Evolutionary conservation across 164 flowering plant genomes (phyloP).

Genomic region (Nymphaea colorata): DNA sequence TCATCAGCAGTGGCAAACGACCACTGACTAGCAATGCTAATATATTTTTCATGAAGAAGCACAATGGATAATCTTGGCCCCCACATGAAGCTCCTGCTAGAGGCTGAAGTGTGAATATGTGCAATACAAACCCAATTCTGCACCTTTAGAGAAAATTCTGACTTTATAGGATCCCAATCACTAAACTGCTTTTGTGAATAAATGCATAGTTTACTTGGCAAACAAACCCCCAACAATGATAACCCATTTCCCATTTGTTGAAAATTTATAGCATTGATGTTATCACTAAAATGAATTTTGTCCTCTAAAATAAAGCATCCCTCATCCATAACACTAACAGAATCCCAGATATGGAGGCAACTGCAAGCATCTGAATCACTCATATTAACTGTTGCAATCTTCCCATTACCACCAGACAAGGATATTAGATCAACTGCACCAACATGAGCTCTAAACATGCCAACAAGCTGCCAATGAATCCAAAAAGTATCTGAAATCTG

Average conservation of each 20-base stretch:
- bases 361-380: conserved; percentile 15
- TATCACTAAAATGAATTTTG: conserved; percentile 30
- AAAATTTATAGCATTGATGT: conserved; percentile 54
- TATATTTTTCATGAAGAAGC: conserved; percentile 45
- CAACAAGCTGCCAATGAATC: conserved; percentile 67
- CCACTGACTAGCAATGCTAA: conserved; percentile 51
- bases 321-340: conserved; percentile 25
- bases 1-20: conserved; percentile 9
- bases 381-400: conserved; percentile 56
- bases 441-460: conserved; percentile 36
- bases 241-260: conserved; percentile 55
- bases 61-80: conserved; percentile 53
- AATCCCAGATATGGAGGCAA: conserved; percentile 58
- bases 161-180: conserved; percentile 19
- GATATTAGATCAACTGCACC: conserved; percentile 46
- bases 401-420: conserved; percentile 48
- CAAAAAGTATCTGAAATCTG: not conserved
- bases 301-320: conserved; percentile 66
- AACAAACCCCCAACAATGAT: conserved; percentile 67
- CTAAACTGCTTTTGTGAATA: conserved; percentile 39
- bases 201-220: conserved; percentile 43
- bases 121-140: conserved; percentile 71
- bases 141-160: conserved; percentile 15
- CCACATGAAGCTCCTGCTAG: conserved; percentile 51
- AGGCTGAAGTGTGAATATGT: conserved; percentile 21